Percentiles rank a stretch among this genome's conserved stretches.
phyloP scores from a whole-genome alignment of 2,329 filamentous ascomycete genomes.

The Fusarium albosuccineum region DNA sequence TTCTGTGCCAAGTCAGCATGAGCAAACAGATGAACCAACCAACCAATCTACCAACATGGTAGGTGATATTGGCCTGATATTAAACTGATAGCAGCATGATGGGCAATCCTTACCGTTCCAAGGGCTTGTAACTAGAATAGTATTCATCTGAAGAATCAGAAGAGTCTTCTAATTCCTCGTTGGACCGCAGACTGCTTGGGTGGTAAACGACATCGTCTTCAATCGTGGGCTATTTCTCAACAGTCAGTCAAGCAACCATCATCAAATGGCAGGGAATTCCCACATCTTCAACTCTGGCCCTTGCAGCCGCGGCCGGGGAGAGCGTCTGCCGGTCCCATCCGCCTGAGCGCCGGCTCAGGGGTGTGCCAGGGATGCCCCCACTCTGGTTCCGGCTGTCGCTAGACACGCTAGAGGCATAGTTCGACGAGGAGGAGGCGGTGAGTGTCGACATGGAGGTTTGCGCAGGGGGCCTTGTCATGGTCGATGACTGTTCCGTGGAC shows the following conservation, averaged over 20 bases:
- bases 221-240: conserved; percentile 13
- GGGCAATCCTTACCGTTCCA: conserved; percentile 33
- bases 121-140: conserved; percentile 26
- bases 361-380: conserved; percentile 38
- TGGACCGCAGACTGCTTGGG: conserved; percentile 20
- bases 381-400: conserved; percentile 34
- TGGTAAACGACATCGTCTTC: conserved; percentile 23
- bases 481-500: conserved; percentile 20
- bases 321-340: conserved; percentile 43
- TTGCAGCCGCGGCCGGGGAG: conserved; percentile 35
- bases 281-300: conserved; percentile 35
- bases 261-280: conserved; percentile 8
- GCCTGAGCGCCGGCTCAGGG: conserved; percentile 37
- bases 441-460: conserved; percentile 27
- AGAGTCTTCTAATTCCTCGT: conserved; percentile 31
- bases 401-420: conserved; percentile 40
- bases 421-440: conserved; percentile 41
- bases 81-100: background rate
- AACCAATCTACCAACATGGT: background rate
- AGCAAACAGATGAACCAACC: conserved; percentile 8
- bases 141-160: conserved; percentile 42
- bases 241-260: conserved; percentile 20
- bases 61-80: conserved; percentile 1
- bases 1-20: conserved; percentile 27
- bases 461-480: conserved; percentile 24